These are phyloP conservation scores for Daldinia sp. DNA, from an alignment of 2,329 filamentous ascomycete species.

Conservation along the genomic window DNA sequence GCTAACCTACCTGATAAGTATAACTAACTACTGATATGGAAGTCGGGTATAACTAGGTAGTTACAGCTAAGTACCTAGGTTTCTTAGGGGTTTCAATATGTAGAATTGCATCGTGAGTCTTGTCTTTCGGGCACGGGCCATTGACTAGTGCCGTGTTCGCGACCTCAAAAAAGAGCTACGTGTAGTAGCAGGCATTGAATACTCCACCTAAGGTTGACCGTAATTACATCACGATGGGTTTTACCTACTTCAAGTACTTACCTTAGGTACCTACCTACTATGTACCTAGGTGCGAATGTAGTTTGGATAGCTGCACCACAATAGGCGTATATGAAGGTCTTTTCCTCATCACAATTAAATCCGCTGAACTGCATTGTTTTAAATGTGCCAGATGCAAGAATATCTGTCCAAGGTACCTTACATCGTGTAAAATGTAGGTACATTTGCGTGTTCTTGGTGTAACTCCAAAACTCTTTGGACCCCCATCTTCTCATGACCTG, in stretches of 20 bases:
- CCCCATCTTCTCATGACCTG: too few relatives aligned
- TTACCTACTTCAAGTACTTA: background rate
- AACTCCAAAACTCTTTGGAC: background rate
- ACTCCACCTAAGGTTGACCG: background rate
- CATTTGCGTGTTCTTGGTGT: background rate
- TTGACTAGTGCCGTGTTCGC: background rate
- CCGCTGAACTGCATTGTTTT: background rate
- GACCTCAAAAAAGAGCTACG: background rate
- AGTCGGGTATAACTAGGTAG: too few relatives aligned
- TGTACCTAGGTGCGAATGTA: background rate
- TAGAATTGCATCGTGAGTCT: too few relatives aligned
- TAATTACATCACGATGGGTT: background rate
- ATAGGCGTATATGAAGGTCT: background rate
- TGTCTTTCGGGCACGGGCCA: background rate
- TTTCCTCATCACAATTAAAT: too few relatives aligned
- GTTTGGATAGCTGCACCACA: background rate
- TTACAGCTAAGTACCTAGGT: too few relatives aligned
- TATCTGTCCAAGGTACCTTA: background rate
- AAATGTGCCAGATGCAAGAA: background rate
- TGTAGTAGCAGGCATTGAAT: background rate
- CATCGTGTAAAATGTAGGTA: background rate
- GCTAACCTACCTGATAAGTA: too few relatives aligned
- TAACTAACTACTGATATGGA: too few relatives aligned
- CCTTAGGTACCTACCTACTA: background rate
- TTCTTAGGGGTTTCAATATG: too few relatives aligned